phyloP scores from a whole-genome alignment of 306 rosid genomes.

The Styphnolobium japonicum region DNA sequence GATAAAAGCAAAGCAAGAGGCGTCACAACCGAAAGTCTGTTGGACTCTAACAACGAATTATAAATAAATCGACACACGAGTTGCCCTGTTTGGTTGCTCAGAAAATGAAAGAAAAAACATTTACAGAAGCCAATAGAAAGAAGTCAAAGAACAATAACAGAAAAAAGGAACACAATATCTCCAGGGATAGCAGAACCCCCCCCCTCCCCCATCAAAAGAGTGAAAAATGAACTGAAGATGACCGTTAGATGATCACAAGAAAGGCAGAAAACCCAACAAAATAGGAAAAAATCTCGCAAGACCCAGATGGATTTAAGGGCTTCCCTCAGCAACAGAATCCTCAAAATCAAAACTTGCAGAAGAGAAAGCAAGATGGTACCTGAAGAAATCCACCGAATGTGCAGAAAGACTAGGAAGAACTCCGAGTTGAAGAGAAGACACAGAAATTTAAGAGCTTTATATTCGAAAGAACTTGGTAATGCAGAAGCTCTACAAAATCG shows the following conservation, averaged over 20 bases:
- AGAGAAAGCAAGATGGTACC: slow-evolving; percentile 46
- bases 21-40: neutral
- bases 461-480: slow-evolving; percentile 29
- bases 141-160: neutral
- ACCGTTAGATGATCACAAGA: slow-evolving; percentile 10
- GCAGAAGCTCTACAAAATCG: slow-evolving; percentile 30
- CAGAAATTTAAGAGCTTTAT: neutral
- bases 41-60: neutral
- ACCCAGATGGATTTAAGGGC: slow-evolving; percentile 26
- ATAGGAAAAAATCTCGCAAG: neutral
- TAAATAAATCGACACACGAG: neutral
- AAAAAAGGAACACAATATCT: neutral
- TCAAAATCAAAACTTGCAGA: slow-evolving; percentile 15
- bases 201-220: neutral
- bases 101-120: neutral
- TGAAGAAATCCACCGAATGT: slow-evolving; percentile 16
- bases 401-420: slow-evolving; percentile 9
- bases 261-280: slow-evolving; percentile 25
- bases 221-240: slow-evolving; percentile 16
- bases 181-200: neutral
- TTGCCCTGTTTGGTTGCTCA: neutral
- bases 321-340: neutral
- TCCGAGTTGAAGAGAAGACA: neutral
- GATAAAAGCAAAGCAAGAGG: slow-evolving; percentile 5
- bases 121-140: neutral